Conservation (phyloP, 2,329 filamentous ascomycete species). For the Grosmannia clavigera region DNA sequence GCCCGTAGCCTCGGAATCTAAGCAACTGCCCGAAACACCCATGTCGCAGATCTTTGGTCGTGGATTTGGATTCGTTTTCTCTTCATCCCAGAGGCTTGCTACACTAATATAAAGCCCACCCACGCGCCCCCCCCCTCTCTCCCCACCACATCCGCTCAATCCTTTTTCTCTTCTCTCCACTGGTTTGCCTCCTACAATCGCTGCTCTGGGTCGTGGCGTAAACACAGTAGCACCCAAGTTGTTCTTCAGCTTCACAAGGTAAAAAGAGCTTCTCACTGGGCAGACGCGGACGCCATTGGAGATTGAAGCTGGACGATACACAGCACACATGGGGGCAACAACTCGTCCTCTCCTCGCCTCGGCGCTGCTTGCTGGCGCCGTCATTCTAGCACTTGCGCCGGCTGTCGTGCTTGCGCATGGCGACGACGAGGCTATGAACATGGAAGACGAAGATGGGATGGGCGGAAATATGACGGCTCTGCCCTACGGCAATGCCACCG, state of each 20-base stretch:
- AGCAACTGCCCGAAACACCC: background rate
- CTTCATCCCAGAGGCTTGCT: background rate
- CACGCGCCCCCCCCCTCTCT: background rate
- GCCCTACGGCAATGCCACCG: slow-evolving; percentile 18
- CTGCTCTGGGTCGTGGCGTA: background rate
- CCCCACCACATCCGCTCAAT: background rate
- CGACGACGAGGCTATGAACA: slow-evolving; percentile 16
- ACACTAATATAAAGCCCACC: background rate
- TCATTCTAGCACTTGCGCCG: slow-evolving; percentile 16
- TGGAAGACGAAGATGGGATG: slow-evolving; percentile 1
- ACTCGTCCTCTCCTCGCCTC: slow-evolving; percentile 3
- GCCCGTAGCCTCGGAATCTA: background rate
- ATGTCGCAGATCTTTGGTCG: background rate
- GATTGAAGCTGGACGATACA: background rate
- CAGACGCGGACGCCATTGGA: too few relatives aligned
- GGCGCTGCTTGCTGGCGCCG: slow-evolving; percentile 12
- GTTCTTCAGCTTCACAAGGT: background rate
- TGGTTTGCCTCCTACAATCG: background rate
- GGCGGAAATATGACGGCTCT: background rate
- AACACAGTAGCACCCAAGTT: background rate
- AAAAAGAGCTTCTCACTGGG: background rate
- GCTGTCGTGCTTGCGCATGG: slow-evolving; percentile 17
- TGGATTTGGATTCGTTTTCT: background rate
- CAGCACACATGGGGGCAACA: slow-evolving; percentile 6
- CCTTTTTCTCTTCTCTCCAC: background rate